Evolutionary conservation across 2,329 filamentous ascomycete species (phyloP), one percentile per base, ranked within the genome.

Genomic region (Aspergillus pseudoglaucus): DNA sequence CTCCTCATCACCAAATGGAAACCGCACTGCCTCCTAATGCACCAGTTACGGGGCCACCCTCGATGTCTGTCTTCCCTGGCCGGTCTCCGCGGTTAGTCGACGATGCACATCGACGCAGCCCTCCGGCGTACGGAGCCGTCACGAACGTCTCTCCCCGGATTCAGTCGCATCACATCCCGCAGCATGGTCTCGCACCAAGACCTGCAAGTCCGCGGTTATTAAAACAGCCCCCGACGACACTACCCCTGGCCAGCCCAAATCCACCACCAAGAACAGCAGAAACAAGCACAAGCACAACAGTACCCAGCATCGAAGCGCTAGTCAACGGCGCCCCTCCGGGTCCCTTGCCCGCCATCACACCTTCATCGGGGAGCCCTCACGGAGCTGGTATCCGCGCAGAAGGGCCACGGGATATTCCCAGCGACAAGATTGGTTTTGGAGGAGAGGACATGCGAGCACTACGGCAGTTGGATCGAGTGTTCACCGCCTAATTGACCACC

Each of bases 381-480:
- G 37, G 37, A 18, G 37, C 37, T 12, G 38, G 50, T 41, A 55
- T 20, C 32, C 27, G 17, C 18, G n/a, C 57, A 4, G 70, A 71
- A 18, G 72, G 72, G 27, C 73, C 77, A 6, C 73, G 75, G 47
- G 78, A 80, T 57, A 80, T 81, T 44, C 77, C 77, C 6, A 77
- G 72, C 44, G 75, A 79, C 50, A 80, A 80, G 53, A 66, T 80
- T 22, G 77, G 75, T 4, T 81, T 79, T 43, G 73, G 76, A 15
- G 66, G 68, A 32, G 84, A 87, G 62, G 85, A 88, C 55, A 77
- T 77, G 51, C 74, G 83, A 54, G 83, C 83, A 1, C 65, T 88
- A 41, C 76, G 81, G 53, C 82, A 86, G 61, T 70, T 88, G 44
- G 81, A 88, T 64, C 67, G 72, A 18, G 75, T 74, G 1, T 78